These are phyloP conservation scores for Trametes versicolor DNA, from an alignment of 1,284 basidiomycete genomes.

Conservation along the genomic window DNA sequence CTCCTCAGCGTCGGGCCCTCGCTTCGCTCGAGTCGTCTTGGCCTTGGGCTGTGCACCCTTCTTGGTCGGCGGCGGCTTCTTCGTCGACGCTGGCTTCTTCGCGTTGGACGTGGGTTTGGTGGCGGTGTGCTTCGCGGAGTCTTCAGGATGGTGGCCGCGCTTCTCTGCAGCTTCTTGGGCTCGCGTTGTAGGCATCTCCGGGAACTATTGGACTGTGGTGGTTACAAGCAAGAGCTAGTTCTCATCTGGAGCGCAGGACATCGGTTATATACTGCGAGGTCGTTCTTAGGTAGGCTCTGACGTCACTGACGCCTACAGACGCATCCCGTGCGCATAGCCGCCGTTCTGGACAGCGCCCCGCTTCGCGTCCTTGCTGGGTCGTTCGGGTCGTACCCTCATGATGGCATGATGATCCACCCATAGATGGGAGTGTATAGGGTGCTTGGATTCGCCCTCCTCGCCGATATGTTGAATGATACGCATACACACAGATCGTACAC, in stretches of 20 bases:
- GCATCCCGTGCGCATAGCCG: conserved; percentile 15
- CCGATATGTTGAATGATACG: no score
- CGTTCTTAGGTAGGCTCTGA: conserved; percentile 16
- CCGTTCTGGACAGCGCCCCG: background rate
- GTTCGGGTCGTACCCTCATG: no score
- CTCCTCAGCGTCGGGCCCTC: conserved; percentile 22
- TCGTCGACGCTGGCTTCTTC: conserved; percentile 26
- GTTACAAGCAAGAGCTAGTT: background rate
- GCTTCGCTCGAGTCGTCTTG: conserved; percentile 32
- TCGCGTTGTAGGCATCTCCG: conserved; percentile 46
- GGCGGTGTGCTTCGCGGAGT: conserved; percentile 15
- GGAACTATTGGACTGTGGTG: background rate
- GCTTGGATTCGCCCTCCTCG: no score
- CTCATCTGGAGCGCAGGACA: background rate
- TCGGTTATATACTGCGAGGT: conserved; percentile 21
- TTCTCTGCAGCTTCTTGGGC: conserved; percentile 45
- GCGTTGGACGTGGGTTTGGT: conserved; percentile 23
- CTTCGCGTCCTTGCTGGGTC: background rate
- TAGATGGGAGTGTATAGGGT: no score
- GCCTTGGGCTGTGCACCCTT: conserved; percentile 19
- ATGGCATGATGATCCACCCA: no score
- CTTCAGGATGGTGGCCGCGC: background rate
- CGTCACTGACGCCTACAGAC: conserved; percentile 21
- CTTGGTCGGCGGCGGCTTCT: conserved; percentile 1
- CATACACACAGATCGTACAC: background rate